phyloP scores from a whole-genome alignment of 2,329 filamentous ascomycete species.

The Botryotinia calthae region DNA sequence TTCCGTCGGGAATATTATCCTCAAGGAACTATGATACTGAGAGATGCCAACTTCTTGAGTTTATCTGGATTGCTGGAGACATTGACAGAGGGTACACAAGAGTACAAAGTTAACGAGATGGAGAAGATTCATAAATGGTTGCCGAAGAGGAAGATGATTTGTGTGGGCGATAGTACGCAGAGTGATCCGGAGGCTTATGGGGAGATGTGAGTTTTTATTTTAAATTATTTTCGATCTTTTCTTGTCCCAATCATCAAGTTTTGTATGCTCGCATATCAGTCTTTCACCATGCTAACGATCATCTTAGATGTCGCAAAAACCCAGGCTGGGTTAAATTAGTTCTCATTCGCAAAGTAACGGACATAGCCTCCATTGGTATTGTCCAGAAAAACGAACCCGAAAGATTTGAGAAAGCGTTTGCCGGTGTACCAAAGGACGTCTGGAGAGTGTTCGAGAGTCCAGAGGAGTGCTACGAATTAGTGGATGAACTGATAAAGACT shows the following conservation, averaged over 20 bases:
- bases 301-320: conserved; percentile 58
- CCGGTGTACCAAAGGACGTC: conserved; percentile 62
- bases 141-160: conserved; percentile 74
- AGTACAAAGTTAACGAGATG: conserved; percentile 83
- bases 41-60: conserved; percentile 84
- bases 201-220: conserved; percentile 58
- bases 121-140: conserved; percentile 76
- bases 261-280: not conserved
- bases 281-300: conserved; percentile 13
- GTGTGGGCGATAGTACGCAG: conserved; percentile 88
- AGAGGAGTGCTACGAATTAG: conserved; percentile 54
- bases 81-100: conserved; percentile 75
- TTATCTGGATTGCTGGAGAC: conserved; percentile 75
- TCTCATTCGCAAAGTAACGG: conserved; percentile 78
- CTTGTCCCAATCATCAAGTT: not conserved
- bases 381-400: conserved; percentile 69
- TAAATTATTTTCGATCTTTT: not conserved
- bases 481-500: conserved; percentile 37
- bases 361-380: conserved; percentile 67
- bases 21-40: conserved; percentile 75
- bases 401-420: conserved; percentile 81
- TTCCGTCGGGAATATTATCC: conserved; percentile 74
- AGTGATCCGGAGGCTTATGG: conserved; percentile 88
- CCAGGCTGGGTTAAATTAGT: conserved; percentile 80
- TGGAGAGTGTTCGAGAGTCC: conserved; percentile 87